Evolutionary conservation across 2,329 filamentous ascomycete genomes (phyloP), one percentile per base, ranked within the genome.

Genomic region (Botryotinia globosa): DNA sequence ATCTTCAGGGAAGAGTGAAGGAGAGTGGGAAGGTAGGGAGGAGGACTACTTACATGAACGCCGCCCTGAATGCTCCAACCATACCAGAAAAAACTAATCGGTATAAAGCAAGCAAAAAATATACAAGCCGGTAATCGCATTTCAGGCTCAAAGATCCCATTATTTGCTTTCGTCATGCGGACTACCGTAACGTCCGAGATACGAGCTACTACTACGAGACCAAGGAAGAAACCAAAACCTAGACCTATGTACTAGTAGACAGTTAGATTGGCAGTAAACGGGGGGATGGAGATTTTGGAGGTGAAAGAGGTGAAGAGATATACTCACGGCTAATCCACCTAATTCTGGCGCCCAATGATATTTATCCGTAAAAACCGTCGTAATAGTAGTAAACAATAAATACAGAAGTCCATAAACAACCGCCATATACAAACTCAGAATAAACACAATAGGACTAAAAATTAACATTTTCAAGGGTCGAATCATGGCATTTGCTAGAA

Each of bases 341-440:
- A 85, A 78, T 1, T 85, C 83, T 9, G 82, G 81, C 0, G 77
- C 76, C 70, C 86, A 83, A 25, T 78, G 79, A 64, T 87, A 86
- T 0, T 80, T 82, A 6, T 79, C 67, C 20, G 81, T 80, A 72
- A 86, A 88, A 64, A 89, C 84, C 64, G 82, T 84, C 0, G 83
- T 82, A 78, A 85, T 69, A 39, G 73, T 72, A 4, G 85, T 83
- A 7, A 88, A 82, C 69, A 88, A 85, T 0, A 85, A 85, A 77
- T 88, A 89, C 0, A 88, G 79, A 0, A 87, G 81, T 32, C 87
- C 85, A 74, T 89, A 89, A 2, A 87, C 77, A 0, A 88, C 81
- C 0, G 84, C 83, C 48, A 88, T 81, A 73, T 88, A 89, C 0
- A 88, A 66, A 0, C 83, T 83, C 73, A 87, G 81, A 8, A 85